Conservation (phyloP, 2,329 filamentous ascomycete genomes). For the Apiospora koreana region DNA sequence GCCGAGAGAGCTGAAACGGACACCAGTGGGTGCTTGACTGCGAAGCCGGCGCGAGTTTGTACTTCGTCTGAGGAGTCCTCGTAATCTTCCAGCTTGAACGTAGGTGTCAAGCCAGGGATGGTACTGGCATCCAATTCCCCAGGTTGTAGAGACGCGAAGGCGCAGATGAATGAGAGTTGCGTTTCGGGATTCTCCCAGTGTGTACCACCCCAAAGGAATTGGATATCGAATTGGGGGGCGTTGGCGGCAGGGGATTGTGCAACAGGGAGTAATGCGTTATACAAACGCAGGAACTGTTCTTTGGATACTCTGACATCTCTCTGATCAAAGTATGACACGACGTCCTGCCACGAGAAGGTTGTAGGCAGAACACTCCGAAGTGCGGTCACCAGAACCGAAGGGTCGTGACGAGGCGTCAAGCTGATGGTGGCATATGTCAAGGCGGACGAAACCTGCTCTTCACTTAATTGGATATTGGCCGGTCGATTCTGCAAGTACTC, state of each 20-base stretch:
- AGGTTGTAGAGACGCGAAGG: slow-evolving; percentile 75
- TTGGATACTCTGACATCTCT: slow-evolving; percentile 74
- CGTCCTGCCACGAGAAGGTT: slow-evolving; percentile 69
- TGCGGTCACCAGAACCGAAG: slow-evolving; percentile 60
- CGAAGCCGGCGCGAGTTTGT: slow-evolving; percentile 56
- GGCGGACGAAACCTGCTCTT: slow-evolving; percentile 80
- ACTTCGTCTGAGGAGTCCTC: slow-evolving; percentile 49
- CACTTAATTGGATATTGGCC: slow-evolving; percentile 63
- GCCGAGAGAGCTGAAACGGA: slow-evolving; percentile 81
- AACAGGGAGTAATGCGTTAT: slow-evolving; percentile 74
- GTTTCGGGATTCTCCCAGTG: slow-evolving; percentile 84
- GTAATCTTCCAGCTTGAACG: slow-evolving; percentile 68
- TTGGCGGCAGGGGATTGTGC: slow-evolving; percentile 57
- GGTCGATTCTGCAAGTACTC: slow-evolving; percentile 55
- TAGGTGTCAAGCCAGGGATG: slow-evolving; percentile 78
- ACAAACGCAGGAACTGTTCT: slow-evolving; percentile 78
- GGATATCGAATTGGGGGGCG: slow-evolving; percentile 71
- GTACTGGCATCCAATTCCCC: slow-evolving; percentile 80
- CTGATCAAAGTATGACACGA: slow-evolving; percentile 80
- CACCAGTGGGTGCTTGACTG: slow-evolving; percentile 82
- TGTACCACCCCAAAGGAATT: slow-evolving; percentile 81
- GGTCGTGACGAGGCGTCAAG: slow-evolving; percentile 54
- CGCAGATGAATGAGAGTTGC: slow-evolving; percentile 90
- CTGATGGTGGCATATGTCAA: slow-evolving; percentile 68
- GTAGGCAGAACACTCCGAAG: slow-evolving; percentile 62